Evolutionary conservation across 2,329 filamentous ascomycete genomes (phyloP), one percentile per base, ranked within the genome.

Genomic region (Capronia americana): DNA sequence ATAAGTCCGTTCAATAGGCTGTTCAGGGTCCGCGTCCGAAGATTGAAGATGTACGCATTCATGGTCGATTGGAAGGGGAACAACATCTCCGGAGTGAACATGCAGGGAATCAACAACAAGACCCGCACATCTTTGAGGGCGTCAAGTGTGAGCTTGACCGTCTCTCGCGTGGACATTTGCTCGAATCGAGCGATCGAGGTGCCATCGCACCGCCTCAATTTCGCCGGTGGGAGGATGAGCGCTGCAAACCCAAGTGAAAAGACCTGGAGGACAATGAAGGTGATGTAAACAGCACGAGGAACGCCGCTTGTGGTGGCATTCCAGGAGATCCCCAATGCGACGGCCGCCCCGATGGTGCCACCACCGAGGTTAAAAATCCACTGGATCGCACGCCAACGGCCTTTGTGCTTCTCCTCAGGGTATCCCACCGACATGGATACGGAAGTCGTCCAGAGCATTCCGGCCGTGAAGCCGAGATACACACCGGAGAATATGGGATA

Each of bases 41-140:
- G 58, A 53, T 61, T 61, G 58, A 61, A 61, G 58, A 44, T 41
- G 32, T 61, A 54, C 17, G 58, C 58, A 54, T 61, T 61, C 46
- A 61, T 61, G 46, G 46, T 53, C 26, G 58, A 34, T 46, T 61
- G 58, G 58, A 61, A 61, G 14, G 58, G 58, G 46, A 61, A 61
- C 26, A 61, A 53, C 46, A 61, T 41, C 58, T 61, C 46, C n/a
- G 58, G 46, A 5, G 58, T 38, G 50, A 61, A 61, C 46, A 53
- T 53, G 17, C 28, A 41, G 24, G 50, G 46, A 32, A 61, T 12
- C 28, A 61, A 38, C 28, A 61, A 30, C 26, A 54, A 38, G 2
- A 54, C 32, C 26, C 58, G 46, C 48, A 44, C 53, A 28, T 61
- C 46, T 26, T 38, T 26, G 8, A 59, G 38, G 7, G 38, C 20